phyloP scores from a whole-genome alignment of 139 green algal species.

The Desmodesmus armatus region DNA sequence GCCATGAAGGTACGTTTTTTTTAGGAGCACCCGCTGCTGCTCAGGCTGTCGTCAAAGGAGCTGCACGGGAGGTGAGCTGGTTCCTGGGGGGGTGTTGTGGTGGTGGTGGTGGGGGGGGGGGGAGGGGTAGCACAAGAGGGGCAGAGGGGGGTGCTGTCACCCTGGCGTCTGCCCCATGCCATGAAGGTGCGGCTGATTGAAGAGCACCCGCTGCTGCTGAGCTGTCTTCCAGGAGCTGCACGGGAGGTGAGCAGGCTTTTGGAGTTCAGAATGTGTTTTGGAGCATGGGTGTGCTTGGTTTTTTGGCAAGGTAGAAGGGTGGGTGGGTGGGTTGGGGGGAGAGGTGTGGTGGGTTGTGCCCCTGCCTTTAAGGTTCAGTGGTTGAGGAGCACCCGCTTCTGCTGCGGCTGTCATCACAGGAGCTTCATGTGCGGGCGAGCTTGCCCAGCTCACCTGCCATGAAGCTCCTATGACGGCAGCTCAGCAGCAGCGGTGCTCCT shows the following conservation, averaged over 20 bases:
- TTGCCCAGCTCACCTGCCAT: too few species aligned
- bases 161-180: too few species aligned
- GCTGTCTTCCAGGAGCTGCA: not conserved
- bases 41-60: slow-evolving; percentile 56
- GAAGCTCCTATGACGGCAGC: too few species aligned
- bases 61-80: slow-evolving; percentile 52
- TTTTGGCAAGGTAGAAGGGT: not conserved
- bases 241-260: slow-evolving; percentile 29
- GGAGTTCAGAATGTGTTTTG: too few species aligned
- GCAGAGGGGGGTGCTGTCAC: not conserved
- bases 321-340: not conserved
- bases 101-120: not conserved
- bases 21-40: slow-evolving; percentile 51
- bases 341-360: not conserved
- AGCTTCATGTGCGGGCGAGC: slow-evolving; percentile 46
- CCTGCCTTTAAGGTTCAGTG: too few species aligned
- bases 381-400: not conserved
- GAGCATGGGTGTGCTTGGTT: too few species aligned
- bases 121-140: not conserved
- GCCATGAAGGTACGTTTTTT: slow-evolving; percentile 57
- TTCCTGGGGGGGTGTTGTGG: not conserved
- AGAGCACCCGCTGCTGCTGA: not conserved
- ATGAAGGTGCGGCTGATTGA: too few species aligned
- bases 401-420: not conserved
- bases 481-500: too few species aligned